These are phyloP conservation scores for Vickermania spadyakhi DNA, from an alignment of 208 protist genomes.

Conservation along the genomic window DNA sequence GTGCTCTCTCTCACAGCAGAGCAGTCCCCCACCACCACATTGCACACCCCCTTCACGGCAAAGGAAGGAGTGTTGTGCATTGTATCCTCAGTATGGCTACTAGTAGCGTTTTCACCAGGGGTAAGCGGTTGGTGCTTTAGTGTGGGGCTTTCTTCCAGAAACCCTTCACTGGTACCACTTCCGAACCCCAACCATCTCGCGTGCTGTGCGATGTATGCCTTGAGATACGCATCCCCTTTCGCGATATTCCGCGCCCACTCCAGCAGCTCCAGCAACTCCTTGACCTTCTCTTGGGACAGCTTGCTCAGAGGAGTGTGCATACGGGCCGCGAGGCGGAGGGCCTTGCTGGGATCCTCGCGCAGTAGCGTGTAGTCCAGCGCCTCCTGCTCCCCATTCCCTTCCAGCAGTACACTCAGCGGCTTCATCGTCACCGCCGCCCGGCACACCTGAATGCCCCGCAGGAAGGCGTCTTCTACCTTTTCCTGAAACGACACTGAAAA, in stretches of 20 bases:
- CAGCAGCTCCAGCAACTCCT: conserved; percentile 26
- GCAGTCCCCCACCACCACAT: conserved; percentile 58
- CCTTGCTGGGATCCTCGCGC: conserved; percentile 26
- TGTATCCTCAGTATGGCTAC: too few relatives aligned
- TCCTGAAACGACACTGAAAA: not conserved
- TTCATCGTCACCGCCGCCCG: conserved; percentile 24
- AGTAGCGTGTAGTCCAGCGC: conserved; percentile 61
- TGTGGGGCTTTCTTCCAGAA: too few relatives aligned
- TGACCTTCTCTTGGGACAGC: conserved; percentile 19
- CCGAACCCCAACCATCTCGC: conserved; percentile 76
- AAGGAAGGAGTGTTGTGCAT: conserved; percentile 5
- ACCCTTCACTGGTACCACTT: conserved; percentile 41
- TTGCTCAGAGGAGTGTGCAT: conserved; percentile 40
- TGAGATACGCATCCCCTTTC: conserved; percentile 39
- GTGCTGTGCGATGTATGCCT: conserved; percentile 52
- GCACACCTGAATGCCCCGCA: conserved; percentile 36
- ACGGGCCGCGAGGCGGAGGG: conserved; percentile 49
- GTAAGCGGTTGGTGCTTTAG: too few relatives aligned
- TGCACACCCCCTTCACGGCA: conserved; percentile 20
- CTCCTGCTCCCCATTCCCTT: conserved; percentile 20
- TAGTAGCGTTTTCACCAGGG: conserved; percentile 1
- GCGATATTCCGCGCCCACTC: conserved; percentile 25
- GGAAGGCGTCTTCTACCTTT: conserved; percentile 14
- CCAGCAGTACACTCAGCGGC: conserved; percentile 31
- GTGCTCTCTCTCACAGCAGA: conserved; percentile 38